These are phyloP conservation scores for Pichia rugopelliculosa DNA, from an alignment of 805 yeast genomes.

Conservation along the genomic window DNA sequence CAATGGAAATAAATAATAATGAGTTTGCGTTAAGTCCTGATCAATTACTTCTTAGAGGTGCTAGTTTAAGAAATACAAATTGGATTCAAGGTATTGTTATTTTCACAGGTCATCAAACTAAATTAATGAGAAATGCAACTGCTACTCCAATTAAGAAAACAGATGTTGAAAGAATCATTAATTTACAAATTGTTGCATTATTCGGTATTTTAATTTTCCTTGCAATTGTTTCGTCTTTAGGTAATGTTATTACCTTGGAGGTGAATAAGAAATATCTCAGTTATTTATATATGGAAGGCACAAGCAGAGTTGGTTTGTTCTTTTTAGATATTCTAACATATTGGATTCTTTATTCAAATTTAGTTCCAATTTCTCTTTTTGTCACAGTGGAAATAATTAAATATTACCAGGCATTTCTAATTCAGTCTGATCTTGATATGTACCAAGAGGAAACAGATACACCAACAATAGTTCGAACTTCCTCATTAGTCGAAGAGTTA, in stretches of 20 bases:
- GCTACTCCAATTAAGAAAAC: conserved; percentile 97
- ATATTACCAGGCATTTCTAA: conserved; percentile 90
- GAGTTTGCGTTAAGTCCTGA: conserved; percentile 79
- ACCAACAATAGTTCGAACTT: conserved; percentile 91
- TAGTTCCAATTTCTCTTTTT: conserved; percentile 95
- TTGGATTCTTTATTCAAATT: conserved; percentile 92
- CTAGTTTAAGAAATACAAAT: conserved; percentile 86
- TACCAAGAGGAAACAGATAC: conserved; percentile 83
- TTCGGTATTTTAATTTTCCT: conserved; percentile 72
- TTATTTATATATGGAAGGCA: conserved; percentile 63
- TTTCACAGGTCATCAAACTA: conserved; percentile 97
- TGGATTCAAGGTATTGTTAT: conserved; percentile 93
- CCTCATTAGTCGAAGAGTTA: conserved; percentile 90
- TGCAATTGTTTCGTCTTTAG: conserved; percentile 75
- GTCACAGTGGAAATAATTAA: conserved; percentile 95
- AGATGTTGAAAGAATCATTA: conserved; percentile 92
- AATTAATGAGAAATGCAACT: conserved; percentile 96
- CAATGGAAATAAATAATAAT: conserved; percentile 49
- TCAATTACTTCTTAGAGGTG: conserved; percentile 89
- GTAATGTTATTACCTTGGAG: conserved; percentile 70
- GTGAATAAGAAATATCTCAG: conserved; percentile 45
- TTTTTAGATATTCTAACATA: conserved; percentile 85
- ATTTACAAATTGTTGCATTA: conserved; percentile 81
- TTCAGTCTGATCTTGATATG: conserved; percentile 90
- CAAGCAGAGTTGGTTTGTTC: conserved; percentile 61